Evolutionary conservation across 768 basidiomycete genomes (phyloP).

Genomic region (Lactarius pseudohatsudake): DNA sequence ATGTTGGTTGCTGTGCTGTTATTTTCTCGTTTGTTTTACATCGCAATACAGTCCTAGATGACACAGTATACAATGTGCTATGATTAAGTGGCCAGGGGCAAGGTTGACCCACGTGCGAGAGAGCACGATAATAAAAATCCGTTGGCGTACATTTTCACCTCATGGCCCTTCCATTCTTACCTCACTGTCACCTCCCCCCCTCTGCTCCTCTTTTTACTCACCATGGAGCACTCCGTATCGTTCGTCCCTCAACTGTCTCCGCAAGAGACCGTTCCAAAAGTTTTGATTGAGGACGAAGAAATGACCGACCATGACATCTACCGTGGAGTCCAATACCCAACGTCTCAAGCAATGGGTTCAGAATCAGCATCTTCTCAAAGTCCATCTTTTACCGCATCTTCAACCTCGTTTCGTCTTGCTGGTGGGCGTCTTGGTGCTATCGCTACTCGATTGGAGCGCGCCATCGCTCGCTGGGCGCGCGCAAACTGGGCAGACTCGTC

Average conservation of each 20-base stretch:
- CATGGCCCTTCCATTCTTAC: constrained; percentile 12
- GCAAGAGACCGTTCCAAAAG: constrained; percentile 14
- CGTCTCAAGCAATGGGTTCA: constrained; percentile 34
- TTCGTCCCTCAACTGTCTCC: constrained; percentile 13
- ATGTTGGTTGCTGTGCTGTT: constrained; percentile 14
- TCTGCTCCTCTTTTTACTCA: not conserved
- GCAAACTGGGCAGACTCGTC: constrained; percentile 41
- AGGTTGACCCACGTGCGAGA: not conserved
- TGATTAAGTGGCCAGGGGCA: not conserved
- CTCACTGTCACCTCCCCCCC: not conserved
- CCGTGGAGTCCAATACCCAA: constrained; percentile 49
- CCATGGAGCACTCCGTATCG: constrained; percentile 23
- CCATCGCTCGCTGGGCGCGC: constrained; percentile 71
- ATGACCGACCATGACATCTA: constrained; percentile 55
- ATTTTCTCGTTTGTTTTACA: constrained; percentile 3
- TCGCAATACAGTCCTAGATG: not conserved
- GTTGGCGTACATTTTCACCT: not conserved
- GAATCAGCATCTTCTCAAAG: constrained; percentile 34
- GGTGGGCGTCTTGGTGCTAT: constrained; percentile 39
- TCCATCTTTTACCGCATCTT: constrained; percentile 40
- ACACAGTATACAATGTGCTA: not conserved
- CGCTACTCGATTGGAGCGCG: constrained; percentile 63
- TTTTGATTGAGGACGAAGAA: constrained; percentile 4
- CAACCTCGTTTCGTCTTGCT: constrained; percentile 36
- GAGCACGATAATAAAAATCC: not conserved